phyloP scores from a whole-genome alignment of 2,329 filamentous ascomycete species.

The Rhynchosporium graminicola region DNA sequence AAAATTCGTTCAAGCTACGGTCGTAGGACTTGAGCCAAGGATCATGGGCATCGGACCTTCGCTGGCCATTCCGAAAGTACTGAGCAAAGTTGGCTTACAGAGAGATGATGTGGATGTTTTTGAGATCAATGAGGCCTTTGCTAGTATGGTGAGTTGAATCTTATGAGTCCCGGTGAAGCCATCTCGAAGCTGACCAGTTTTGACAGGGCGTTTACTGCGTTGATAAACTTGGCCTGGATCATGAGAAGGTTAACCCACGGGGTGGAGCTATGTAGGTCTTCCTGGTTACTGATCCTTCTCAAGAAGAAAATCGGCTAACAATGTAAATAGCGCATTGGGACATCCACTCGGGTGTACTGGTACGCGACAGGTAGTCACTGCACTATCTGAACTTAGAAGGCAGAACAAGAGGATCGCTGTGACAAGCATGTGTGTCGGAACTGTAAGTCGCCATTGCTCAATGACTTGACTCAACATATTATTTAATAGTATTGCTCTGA shows the following conservation, averaged over 20 bases:
- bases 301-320: background rate
- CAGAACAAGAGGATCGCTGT: slow-evolving; percentile 82
- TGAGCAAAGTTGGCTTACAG: slow-evolving; percentile 78
- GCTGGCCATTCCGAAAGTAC: slow-evolving; percentile 88
- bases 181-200: slow-evolving; percentile 50
- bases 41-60: slow-evolving; percentile 95
- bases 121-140: slow-evolving; percentile 99
- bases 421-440: slow-evolving; percentile 94
- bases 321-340: slow-evolving; percentile 65
- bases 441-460: slow-evolving; percentile 46
- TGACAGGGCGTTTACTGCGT: slow-evolving; percentile 73
- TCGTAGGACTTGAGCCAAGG: slow-evolving; percentile 85
- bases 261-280: slow-evolving; percentile 72
- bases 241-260: slow-evolving; percentile 93
- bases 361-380: slow-evolving; percentile 85
- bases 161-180: background rate
- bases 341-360: slow-evolving; percentile 94
- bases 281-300: background rate
- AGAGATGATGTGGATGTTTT: slow-evolving; percentile 91
- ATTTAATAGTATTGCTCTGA: background rate
- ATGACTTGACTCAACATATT: background rate
- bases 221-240: slow-evolving; percentile 77
- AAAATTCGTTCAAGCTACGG: slow-evolving; percentile 81
- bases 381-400: slow-evolving; percentile 84
- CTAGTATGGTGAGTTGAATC: slow-evolving; percentile 80